phyloP scores from a whole-genome alignment of 352 stramenopile genomes.

The Aphanomyces astaci region DNA sequence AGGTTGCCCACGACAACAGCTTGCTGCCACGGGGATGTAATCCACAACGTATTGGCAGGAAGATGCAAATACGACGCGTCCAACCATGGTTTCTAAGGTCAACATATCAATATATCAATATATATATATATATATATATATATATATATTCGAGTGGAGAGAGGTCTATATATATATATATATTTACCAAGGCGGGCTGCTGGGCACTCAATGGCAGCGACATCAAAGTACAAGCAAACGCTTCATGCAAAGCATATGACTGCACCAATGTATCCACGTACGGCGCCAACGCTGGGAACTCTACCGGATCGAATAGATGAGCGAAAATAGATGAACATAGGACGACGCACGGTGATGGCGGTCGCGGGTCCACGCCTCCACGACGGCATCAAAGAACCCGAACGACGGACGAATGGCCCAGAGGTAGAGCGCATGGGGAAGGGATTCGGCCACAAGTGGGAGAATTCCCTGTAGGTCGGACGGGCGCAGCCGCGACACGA shows the following conservation, averaged over 20 bases:
- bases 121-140: not conserved
- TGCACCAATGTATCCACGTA: not conserved
- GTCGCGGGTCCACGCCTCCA: not conserved
- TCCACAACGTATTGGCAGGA: not conserved
- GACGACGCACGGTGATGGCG: too few relatives aligned
- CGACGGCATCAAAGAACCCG: slow-evolving; percentile 4
- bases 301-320: not conserved
- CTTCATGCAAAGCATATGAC: not conserved
- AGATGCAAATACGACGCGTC: not conserved
- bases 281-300: not conserved
- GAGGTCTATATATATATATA: too few relatives aligned
- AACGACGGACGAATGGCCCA: not conserved
- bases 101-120: not conserved
- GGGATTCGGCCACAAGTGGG: not conserved
- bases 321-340: not conserved
- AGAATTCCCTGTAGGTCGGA: not conserved
- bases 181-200: not conserved
- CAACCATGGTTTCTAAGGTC: slow-evolving; percentile 11
- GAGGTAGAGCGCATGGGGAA: not conserved
- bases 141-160: too few relatives aligned
- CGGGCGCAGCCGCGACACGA: not conserved
- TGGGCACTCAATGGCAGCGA: not conserved
- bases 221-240: slow-evolving; percentile 6
- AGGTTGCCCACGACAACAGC: slow-evolving; percentile 22
- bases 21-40: not conserved